A percentile compares a stretch with the other conserved stretches of the same genome.
These are phyloP conservation scores for Murraya paniculata DNA, from an alignment of 345 rosid genomes.

Conservation along the genomic window DNA sequence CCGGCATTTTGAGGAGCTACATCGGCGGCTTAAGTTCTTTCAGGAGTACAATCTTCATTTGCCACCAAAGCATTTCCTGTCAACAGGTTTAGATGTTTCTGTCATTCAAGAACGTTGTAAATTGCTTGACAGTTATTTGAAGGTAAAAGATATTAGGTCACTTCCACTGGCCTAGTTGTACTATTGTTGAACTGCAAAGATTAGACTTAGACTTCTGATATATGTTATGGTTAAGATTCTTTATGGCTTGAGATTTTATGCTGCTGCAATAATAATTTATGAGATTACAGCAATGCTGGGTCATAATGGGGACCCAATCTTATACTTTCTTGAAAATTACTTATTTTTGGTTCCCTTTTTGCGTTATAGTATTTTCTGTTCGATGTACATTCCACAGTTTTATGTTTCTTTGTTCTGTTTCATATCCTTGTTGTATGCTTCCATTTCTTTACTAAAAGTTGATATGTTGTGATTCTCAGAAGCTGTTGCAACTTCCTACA, in stretches of 20 bases:
- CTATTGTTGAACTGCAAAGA: neutral
- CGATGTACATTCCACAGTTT: neutral
- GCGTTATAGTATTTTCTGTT: neutral
- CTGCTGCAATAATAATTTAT: neutral
- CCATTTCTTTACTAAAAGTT: neutral
- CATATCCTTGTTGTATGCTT: conserved; percentile 1
- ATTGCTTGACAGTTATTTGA: conserved; percentile 79
- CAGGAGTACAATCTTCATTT: conserved; percentile 86
- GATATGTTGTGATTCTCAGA: conserved; percentile 46
- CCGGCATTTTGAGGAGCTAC: conserved; percentile 99
- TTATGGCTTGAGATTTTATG: neutral
- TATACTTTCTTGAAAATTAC: neutral
- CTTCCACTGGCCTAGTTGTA: conserved; percentile 10
- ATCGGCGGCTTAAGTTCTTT: conserved; percentile 87
- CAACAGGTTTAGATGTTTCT: conserved; percentile 77
- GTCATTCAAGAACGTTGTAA: conserved; percentile 89
- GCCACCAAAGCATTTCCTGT: conserved; percentile 97
- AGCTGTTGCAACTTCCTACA: conserved; percentile 81
- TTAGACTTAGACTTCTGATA: neutral
- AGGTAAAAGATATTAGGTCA: conserved; percentile 50
- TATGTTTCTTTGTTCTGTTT: conserved; percentile 5
- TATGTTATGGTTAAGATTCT: neutral
- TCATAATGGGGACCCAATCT: neutral
- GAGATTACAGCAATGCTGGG: neutral
- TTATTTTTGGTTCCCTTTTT: neutral